Base-by-base conservation (phyloP, 371 early-diverging fungal species). In the Mortierella sp. region DNA sequence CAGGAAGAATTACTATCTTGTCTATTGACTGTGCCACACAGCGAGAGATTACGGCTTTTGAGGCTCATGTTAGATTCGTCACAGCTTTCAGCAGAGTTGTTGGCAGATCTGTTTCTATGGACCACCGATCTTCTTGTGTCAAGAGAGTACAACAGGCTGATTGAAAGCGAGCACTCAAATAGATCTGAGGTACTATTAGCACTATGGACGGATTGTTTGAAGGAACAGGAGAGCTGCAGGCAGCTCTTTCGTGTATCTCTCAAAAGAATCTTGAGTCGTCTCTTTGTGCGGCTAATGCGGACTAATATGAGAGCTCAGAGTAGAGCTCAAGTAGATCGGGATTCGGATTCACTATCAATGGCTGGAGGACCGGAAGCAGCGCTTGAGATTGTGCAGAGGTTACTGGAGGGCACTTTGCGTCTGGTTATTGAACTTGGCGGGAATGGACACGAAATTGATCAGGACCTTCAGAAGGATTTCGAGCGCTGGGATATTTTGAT, bases 51-150 rank as follows among this genome's bases (percentile, higher is more conserved):
- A 16, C 66, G 63, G 2, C 64, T 72, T 16, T 18, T 75, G n/a
- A 18, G 14, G 5, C 49, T 68, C 16, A 20, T 72, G 1, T n/a
- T 81, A 30, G 32, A 57, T 14, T 72, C 76, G 16, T 26, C 59
- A 26, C 47, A 55, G 28, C 37, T 72, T 5, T 62, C 69, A 0
- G 14, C 47, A 5, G 58, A 64, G 16, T 35, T 70, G 20, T 6
- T 70, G 10, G 28, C 26, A 35, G 60, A 39, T 43, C 65, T 77
- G 20, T 64, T 83, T 22, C 3, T 68, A 1, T 76, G 77, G 74
- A 67, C 71, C 4, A 40, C 51, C 5, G 72, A 75, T 58, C 16
- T 64, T 0, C 24, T 68, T n/a, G 43, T 26, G 0, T 28, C 65
- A 6, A 47, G 5, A 3, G 30, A 28, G 20, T 62, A 49, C 43